Evolutionary conservation across 2,329 filamentous ascomycete genomes (phyloP), one percentile per base, ranked within the genome.

Genomic region (Microthyrium microscopicum): DNA sequence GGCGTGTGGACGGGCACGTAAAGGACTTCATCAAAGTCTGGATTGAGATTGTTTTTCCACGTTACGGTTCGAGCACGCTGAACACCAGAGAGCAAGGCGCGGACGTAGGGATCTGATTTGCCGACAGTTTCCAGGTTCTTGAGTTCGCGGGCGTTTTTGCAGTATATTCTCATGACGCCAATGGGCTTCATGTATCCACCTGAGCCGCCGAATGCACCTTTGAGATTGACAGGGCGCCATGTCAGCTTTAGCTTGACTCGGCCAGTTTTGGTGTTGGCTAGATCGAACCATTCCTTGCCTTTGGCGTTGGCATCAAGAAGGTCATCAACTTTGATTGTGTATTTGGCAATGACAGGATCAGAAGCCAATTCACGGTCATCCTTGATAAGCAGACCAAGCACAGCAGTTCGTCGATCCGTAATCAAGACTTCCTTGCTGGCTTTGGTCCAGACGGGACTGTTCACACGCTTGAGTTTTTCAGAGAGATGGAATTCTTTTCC

Each of bases 391-490:
- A 98, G 62, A 36, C 87, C 91, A 33, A 98, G 66, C 51, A 83
- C 89, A 36, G 89, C 85, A 50, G 73, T 76, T 60, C 84, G 92
- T 41, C 81, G 77, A 51, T 98, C 85, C 1, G 85, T 94, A 50
- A 98, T 87, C 40, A 98, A 72, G 44, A 98, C 73, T 50, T 98
- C 89, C 58, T 93, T 93, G 44, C 75, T 79, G 5, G 81, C 81
- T 50, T 95, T 78, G 34, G 87, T 77, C 77, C 85, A 98, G 46
- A 98, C 85, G 5, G 89, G 89, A 46, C 93, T 89, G 59, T 98
- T 98, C 39, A 84, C 95, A 40, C 87, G 77, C 68, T 95, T 98
- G 46, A 94, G 68, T 55, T 85, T 91, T 58, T 84, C 82, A 34
- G 85, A 92, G 36, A 73, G 68, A 46, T 93, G 84, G 4, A 95